These are phyloP conservation scores for Termitomyces heimii DNA, from an alignment of 768 basidiomycete species.

Conservation along the genomic window DNA sequence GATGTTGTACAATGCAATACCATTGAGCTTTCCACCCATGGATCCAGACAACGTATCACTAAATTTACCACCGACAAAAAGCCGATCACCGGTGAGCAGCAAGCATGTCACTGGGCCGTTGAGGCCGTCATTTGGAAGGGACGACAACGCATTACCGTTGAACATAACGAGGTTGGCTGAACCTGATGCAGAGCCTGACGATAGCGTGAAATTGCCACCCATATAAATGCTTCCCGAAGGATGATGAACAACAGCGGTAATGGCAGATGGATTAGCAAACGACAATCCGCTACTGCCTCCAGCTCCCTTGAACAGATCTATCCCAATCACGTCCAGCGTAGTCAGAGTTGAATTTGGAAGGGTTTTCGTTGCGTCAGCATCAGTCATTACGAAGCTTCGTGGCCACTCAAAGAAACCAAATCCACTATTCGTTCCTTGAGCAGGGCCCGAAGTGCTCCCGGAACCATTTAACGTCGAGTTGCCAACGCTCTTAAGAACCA, in stretches of 20 bases:
- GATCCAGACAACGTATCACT: constrained; percentile 55
- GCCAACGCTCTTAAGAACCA: constrained; percentile 64
- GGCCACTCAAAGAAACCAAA: constrained; percentile 95
- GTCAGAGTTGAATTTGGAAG: constrained; percentile 72
- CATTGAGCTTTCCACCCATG: constrained; percentile 43
- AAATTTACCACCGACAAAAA: constrained; percentile 91
- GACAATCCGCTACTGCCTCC: constrained; percentile 37
- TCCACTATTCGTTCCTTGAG: constrained; percentile 33
- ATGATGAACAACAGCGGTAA: constrained; percentile 60
- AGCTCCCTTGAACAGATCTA: constrained; percentile 56
- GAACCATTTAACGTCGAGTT: constrained; percentile 27
- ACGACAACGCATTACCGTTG: constrained; percentile 48
- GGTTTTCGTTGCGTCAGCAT: constrained; percentile 52
- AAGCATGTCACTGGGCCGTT: constrained; percentile 74
- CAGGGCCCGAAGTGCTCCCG: constrained; percentile 24
- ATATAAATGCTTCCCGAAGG: constrained; percentile 62
- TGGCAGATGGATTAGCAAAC: constrained; percentile 27
- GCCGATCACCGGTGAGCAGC: constrained; percentile 49
- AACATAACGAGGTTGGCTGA: constrained; percentile 70
- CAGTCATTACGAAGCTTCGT: constrained; percentile 29
- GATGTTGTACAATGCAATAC: constrained; percentile 71
- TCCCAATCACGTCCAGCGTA: constrained; percentile 52
- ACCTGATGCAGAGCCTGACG: constrained; percentile 48
- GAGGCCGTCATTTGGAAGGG: constrained; percentile 63
- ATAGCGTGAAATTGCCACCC: constrained; percentile 70